Evolutionary conservation across 2,329 filamentous ascomycete species (phyloP), one percentile per base, ranked within the genome.

Genomic region (Claviceps digitariae): DNA sequence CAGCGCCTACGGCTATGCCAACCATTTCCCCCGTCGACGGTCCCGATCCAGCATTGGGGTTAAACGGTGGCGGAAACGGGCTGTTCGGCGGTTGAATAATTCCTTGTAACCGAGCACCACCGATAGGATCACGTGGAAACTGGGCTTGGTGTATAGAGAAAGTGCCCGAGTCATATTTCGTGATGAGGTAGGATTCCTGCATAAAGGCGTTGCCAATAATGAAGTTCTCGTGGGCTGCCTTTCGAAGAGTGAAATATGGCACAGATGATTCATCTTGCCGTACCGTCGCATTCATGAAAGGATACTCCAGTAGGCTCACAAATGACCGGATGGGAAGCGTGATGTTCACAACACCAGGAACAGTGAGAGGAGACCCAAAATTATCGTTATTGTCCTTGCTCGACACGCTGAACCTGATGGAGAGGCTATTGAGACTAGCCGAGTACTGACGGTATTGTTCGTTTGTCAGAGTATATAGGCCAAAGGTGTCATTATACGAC

Each of bases 121-220:
- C 63, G 36, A 61, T 56, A 2, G 72, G 68, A 13, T 72, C 62
- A 48, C 68, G 58, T n/a, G 79, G 74, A 60, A 80, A 77, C 50
- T 61, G 60, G 10, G 79, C 79, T 59, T 81, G 76, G 52, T 81
- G 73, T 25, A 84, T 60, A 1, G 76, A 77, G 62, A 80, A 82
- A 13, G 64, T 63, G 17, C 65, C 69, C 38, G 71, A 70, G 56
- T 82, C 79, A 60, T 80, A 82, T 57, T 74, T 74, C 27, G 74
- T 78, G 34, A 79, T 72, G 6, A 82, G 64, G 55, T 82, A 82
- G 2, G 83, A 77, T 65, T 88, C 84, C 62, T 88, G 85, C 52
- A 89, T 68, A 58, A 88, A 87, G 0, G 79, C 76, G 36, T 83
- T 75, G 8, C 85, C 85, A 38, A 88, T 74, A 13, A 83, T 76